Evolutionary conservation across 1,284 basidiomycete genomes (phyloP).

Genomic region (Schizophyllum commune): DNA sequence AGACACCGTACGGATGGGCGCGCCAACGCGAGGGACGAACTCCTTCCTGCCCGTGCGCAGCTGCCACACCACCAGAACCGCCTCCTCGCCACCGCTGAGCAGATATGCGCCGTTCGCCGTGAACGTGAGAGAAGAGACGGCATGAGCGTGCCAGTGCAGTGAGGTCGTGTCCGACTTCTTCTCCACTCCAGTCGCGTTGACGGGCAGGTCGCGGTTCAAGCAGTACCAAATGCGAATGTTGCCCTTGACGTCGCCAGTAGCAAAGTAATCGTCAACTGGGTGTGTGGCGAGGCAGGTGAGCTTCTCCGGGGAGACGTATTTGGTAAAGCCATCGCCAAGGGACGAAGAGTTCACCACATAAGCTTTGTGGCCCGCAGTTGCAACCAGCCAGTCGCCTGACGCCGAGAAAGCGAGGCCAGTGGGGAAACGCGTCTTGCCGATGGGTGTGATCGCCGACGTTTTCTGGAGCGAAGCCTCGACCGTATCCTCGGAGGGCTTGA

Average conservation of each 20-base stretch:
- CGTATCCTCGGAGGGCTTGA: constrained; percentile 41
- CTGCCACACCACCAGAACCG: constrained; percentile 95
- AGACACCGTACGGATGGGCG: constrained; percentile 74
- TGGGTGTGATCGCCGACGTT: constrained; percentile 41
- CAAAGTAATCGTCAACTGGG: constrained; percentile 88
- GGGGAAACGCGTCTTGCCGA: constrained; percentile 66
- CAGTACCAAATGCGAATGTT: constrained; percentile 92
- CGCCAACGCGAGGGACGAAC: constrained; percentile 90
- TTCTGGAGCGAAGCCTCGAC: constrained; percentile 35
- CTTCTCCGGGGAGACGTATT: constrained; percentile 75
- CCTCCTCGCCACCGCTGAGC: constrained; percentile 92
- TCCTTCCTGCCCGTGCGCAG: constrained; percentile 79
- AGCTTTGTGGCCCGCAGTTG: constrained; percentile 72
- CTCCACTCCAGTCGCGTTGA: constrained; percentile 50
- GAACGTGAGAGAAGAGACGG: constrained; percentile 86
- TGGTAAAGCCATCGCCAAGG: constrained; percentile 66
- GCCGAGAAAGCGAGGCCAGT: constrained; percentile 66
- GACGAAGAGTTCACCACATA: constrained; percentile 64
- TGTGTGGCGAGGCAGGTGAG: constrained; percentile 87
- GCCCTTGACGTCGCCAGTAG: constrained; percentile 86
- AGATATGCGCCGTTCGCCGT: constrained; percentile 90
- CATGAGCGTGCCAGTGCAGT: constrained; percentile 96
- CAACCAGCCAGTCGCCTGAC: constrained; percentile 79
- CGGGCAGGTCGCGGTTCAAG: constrained; percentile 51
- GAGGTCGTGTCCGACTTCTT: constrained; percentile 78